A percentile compares a stretch with the other conserved stretches of the same genome.
Conservation (phyloP, 495 filamentous ascomycete species). For the Penicillium angulare region DNA sequence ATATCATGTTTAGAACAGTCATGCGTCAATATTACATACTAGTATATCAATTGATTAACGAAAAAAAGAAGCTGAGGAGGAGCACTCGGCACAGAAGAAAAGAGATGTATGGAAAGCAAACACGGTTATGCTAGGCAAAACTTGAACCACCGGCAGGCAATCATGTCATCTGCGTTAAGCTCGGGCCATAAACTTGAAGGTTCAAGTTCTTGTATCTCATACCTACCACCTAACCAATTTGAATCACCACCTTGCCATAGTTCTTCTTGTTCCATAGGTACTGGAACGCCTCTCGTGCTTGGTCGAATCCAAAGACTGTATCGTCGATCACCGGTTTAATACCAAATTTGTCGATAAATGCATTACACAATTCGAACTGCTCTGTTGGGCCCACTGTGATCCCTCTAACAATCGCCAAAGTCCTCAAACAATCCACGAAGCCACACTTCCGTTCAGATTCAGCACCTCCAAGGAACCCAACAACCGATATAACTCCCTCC, state of each 20-base stretch:
- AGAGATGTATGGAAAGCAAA: too few species aligned
- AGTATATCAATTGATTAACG: too few species aligned
- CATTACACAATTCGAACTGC: constrained; percentile 56
- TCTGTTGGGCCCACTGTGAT: constrained; percentile 46
- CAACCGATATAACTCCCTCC: constrained; percentile 43
- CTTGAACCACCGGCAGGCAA: too few species aligned
- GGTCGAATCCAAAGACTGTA: constrained; percentile 48
- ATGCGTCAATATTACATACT: too few species aligned
- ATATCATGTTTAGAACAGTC: too few species aligned
- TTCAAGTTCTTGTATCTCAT: too few species aligned
- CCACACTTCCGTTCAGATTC: constrained; percentile 30
- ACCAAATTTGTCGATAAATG: constrained; percentile 51
- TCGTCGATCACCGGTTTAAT: constrained; percentile 59
- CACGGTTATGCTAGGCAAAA: too few species aligned
- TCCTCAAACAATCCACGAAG: constrained; percentile 37
- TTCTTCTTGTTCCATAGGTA: constrained; percentile 1
- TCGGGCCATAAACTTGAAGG: too few species aligned
- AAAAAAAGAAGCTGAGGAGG: too few species aligned
- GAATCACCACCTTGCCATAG: background rate
- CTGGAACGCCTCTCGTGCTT: constrained; percentile 41
- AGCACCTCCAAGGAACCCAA: constrained; percentile 37
- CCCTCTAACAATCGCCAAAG: constrained; percentile 25
- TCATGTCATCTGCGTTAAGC: too few species aligned
- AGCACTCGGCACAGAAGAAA: too few species aligned
- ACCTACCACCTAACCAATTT: too few species aligned